These are phyloP conservation scores for Citrus inodora DNA, from an alignment of 345 rosid genomes.

Conservation along the genomic window DNA sequence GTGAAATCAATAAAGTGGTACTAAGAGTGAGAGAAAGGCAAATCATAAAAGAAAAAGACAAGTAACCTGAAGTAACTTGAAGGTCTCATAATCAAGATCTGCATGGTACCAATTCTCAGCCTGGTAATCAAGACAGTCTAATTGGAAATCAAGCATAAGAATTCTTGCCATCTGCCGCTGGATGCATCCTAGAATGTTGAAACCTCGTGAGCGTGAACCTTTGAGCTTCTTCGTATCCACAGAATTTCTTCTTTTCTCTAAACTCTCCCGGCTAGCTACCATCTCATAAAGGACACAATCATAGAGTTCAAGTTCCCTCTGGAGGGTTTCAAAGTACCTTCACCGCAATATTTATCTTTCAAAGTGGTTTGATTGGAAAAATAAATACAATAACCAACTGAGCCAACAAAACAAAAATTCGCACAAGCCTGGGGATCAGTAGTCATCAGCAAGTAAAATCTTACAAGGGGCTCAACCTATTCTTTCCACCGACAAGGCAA, in stretches of 20 bases:
- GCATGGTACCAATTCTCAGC: conserved; percentile 88
- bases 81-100: conserved; percentile 93
- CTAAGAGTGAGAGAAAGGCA: conserved; percentile 19
- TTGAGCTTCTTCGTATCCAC: conserved; percentile 45
- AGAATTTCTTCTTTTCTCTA: conserved; percentile 57
- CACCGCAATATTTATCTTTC: conserved; percentile 5
- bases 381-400: background rate
- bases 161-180: conserved; percentile 84
- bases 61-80: conserved; percentile 85
- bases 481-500: background rate
- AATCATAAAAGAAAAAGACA: background rate
- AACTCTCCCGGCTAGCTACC: conserved; percentile 84
- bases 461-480: background rate
- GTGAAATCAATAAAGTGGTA: conserved; percentile 26
- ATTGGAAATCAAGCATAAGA: conserved; percentile 79
- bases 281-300: conserved; percentile 92
- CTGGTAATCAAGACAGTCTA: conserved; percentile 80
- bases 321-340: conserved; percentile 79
- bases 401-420: background rate
- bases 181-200: conserved; percentile 73
- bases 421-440: background rate
- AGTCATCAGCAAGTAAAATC: background rate
- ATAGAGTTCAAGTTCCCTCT: conserved; percentile 76
- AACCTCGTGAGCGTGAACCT: conserved; percentile 62
- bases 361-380: background rate